Conservation (phyloP, 306 rosid species). For the Pueraria montana region DNA sequence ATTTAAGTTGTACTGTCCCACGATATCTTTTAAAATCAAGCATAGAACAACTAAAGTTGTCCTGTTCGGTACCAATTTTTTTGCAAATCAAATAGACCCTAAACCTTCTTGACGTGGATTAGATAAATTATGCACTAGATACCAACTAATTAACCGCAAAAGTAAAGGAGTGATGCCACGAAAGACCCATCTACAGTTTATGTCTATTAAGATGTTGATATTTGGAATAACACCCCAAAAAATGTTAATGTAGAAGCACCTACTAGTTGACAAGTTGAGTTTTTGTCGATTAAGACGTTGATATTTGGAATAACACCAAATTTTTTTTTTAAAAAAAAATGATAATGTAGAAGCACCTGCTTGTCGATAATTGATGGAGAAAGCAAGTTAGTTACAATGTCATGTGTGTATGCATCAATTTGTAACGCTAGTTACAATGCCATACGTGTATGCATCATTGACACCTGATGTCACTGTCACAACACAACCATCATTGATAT, state of each 20-base stretch:
- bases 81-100: too few species aligned
- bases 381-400: not conserved
- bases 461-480: not conserved
- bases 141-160: not conserved
- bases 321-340: not conserved
- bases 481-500: not conserved
- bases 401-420: not conserved
- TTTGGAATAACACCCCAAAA: too few species aligned
- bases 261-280: not conserved
- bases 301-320: not conserved
- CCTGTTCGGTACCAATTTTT: too few species aligned
- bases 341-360: too few species aligned
- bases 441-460: not conserved
- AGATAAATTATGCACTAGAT: not conserved
- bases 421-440: too few species aligned
- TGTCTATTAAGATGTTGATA: too few species aligned
- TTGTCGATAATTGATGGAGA: not conserved
- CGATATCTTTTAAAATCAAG: too few species aligned
- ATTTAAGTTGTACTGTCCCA: too few species aligned
- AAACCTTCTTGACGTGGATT: not conserved
- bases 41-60: too few species aligned
- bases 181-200: not conserved
- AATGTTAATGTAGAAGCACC: too few species aligned
- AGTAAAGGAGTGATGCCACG: not conserved
- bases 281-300: not conserved